Percentiles rank a stretch among this genome's conserved stretches.
phyloP scores from a whole-genome alignment of 2,329 filamentous ascomycete species.

The Phoma sp. region DNA sequence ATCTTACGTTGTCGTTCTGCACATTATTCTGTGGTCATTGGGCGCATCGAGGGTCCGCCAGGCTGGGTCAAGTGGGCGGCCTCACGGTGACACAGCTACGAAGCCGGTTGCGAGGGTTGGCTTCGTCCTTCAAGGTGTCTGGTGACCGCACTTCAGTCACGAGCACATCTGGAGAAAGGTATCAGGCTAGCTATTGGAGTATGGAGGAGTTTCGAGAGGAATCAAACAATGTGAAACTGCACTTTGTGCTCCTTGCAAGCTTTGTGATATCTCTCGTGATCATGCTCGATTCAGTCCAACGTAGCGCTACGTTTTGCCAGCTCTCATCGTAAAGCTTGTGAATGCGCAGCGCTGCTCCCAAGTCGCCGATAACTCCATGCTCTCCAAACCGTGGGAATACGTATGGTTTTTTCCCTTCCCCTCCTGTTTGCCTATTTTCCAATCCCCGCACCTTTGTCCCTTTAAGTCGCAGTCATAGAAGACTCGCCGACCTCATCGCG shows the following conservation, averaged over 20 bases:
- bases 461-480: too few species aligned
- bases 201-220: slow-evolving; percentile 6
- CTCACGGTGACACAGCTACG: slow-evolving; percentile 3
- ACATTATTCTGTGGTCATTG: neutral
- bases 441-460: too few species aligned
- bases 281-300: neutral
- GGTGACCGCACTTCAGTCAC: slow-evolving; percentile 1
- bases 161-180: neutral
- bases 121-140: neutral
- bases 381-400: too few species aligned
- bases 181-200: slow-evolving; percentile 9
- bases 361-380: slow-evolving; percentile 16
- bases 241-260: neutral
- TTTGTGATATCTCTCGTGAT: neutral
- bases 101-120: slow-evolving; percentile 1
- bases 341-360: neutral
- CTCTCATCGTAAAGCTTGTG: neutral
- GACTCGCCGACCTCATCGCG: slow-evolving; percentile 64
- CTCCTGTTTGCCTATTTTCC: too few species aligned
- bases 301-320: neutral
- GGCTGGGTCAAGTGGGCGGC: slow-evolving; percentile 4
- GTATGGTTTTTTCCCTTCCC: too few species aligned
- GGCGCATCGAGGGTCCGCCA: neutral
- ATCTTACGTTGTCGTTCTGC: slow-evolving; percentile 5
- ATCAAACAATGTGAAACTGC: slow-evolving; percentile 15